Evolutionary conservation across 768 basidiomycete species (phyloP).

Genomic region (Mycena crocata): DNA sequence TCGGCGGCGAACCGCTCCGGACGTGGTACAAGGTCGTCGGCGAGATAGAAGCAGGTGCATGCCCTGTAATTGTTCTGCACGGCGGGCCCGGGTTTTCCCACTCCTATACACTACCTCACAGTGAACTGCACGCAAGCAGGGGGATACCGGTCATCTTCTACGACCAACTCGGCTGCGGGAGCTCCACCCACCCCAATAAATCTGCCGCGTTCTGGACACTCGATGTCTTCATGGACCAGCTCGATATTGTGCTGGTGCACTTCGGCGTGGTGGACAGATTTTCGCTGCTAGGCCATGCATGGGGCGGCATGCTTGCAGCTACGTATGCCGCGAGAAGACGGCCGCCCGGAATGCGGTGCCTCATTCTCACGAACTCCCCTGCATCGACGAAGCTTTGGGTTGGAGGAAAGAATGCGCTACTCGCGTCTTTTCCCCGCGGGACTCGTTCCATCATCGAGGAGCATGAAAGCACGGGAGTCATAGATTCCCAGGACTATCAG

Average conservation of each 20-base stretch:
- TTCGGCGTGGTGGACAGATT: slow-evolving; percentile 56
- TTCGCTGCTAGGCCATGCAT: slow-evolving; percentile 59
- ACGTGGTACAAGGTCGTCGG: slow-evolving; percentile 62
- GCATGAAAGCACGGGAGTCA: slow-evolving; percentile 42
- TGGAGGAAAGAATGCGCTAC: slow-evolving; percentile 36
- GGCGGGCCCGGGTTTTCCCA: slow-evolving; percentile 55
- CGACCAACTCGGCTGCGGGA: slow-evolving; percentile 62
- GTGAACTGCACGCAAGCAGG: slow-evolving; percentile 26
- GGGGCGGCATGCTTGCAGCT: slow-evolving; percentile 59
- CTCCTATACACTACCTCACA: slow-evolving; percentile 15
- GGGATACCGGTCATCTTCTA: slow-evolving; percentile 59
- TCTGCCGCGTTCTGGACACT: slow-evolving; percentile 57
- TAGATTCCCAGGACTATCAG: slow-evolving; percentile 41
- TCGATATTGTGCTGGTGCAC: slow-evolving; percentile 55
- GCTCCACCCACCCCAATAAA: slow-evolving; percentile 60
- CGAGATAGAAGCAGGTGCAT: slow-evolving; percentile 41
- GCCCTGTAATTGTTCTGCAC: slow-evolving; percentile 56
- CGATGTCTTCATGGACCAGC: slow-evolving; percentile 59
- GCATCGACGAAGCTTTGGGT: slow-evolving; percentile 43
- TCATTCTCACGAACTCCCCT: slow-evolving; percentile 46
- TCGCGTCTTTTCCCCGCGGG: slow-evolving; percentile 41
- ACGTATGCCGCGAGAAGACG: slow-evolving; percentile 12
- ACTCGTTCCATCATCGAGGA: slow-evolving; percentile 40
- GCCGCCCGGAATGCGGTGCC: slow-evolving; percentile 34
- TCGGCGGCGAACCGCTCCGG: slow-evolving; percentile 40